A percentile compares a stretch with the other conserved stretches of the same genome.
Conservation (phyloP, 768 basidiomycete species). For the Boletus pseudopeckii region DNA sequence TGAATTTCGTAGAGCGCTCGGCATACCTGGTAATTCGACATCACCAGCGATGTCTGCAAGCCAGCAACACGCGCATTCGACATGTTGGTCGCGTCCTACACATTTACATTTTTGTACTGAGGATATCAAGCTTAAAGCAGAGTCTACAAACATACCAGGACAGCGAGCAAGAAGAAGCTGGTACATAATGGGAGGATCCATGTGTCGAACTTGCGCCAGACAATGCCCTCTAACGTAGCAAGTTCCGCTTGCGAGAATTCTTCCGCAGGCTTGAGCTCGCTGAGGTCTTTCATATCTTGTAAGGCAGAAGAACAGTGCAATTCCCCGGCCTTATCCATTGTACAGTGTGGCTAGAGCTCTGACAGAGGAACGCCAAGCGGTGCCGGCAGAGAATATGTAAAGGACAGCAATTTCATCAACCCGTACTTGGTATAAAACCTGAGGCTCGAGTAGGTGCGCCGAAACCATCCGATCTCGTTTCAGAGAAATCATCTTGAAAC, state of each 20-base stretch:
- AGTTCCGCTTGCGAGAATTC: constrained; percentile 8
- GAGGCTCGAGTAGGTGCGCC: too few species aligned
- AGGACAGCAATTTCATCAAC: too few species aligned
- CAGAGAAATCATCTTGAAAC: too few species aligned
- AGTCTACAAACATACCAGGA: constrained; percentile 38
- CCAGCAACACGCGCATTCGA: constrained; percentile 62
- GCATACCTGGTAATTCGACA: constrained; percentile 28
- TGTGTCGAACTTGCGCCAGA: constrained; percentile 50
- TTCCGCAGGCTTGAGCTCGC: neutral
- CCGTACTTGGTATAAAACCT: too few species aligned
- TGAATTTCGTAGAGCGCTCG: neutral
- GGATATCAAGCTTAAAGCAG: neutral
- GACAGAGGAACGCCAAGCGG: neutral
- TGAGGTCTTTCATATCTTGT: neutral
- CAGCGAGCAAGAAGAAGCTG: constrained; percentile 48
- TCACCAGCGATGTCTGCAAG: constrained; percentile 46
- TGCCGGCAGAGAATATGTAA: too few species aligned
- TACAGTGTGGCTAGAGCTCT: neutral
- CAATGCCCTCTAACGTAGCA: constrained; percentile 32
- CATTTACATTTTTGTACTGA: neutral
- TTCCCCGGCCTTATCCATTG: neutral
- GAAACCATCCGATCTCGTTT: too few species aligned
- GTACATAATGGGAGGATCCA: constrained; percentile 48
- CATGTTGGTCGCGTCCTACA: constrained; percentile 43
- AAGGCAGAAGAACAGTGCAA: neutral